phyloP scores from a whole-genome alignment of 805 yeast species.

The Blastobotrys parvus region DNA sequence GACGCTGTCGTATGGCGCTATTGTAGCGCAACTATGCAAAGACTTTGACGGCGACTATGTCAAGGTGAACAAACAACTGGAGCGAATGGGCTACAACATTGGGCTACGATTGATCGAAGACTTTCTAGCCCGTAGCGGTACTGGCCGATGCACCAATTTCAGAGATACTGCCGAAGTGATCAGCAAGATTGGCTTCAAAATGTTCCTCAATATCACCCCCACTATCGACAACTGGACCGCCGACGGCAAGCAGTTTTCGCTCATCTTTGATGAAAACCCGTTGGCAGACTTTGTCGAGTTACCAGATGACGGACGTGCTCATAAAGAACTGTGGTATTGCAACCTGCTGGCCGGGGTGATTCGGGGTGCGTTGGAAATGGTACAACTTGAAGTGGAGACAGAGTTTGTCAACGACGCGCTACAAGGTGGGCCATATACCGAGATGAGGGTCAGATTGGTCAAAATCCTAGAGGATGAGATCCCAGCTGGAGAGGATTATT shows the following conservation, averaged over 20 bases:
- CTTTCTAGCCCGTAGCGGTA: constrained; percentile 80
- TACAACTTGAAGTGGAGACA: constrained; percentile 84
- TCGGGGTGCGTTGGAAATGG: constrained; percentile 86
- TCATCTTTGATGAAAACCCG: constrained; percentile 78
- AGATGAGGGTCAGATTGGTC: constrained; percentile 61
- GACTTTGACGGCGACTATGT: constrained; percentile 69
- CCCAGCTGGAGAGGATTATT: constrained; percentile 85
- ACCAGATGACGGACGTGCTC: constrained; percentile 68
- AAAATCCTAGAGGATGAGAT: constrained; percentile 83
- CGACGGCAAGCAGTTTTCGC: constrained; percentile 66
- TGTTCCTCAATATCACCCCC: constrained; percentile 79
- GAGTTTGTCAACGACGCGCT: constrained; percentile 70
- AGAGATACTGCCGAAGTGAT: constrained; percentile 83
- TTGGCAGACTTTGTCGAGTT: constrained; percentile 91
- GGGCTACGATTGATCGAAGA: constrained; percentile 90
- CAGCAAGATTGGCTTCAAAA: constrained; percentile 80
- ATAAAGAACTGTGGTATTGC: constrained; percentile 81
- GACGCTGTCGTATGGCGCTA: constrained; percentile 90
- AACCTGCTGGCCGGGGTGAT: constrained; percentile 85
- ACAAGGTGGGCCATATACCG: constrained; percentile 77
- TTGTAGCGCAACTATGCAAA: constrained; percentile 82
- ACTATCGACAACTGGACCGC: constrained; percentile 63
- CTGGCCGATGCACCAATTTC: constrained; percentile 70
- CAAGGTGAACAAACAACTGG: constrained; percentile 77
- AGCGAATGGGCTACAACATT: constrained; percentile 90